Evolutionary conservation across 2,329 filamentous ascomycete species (phyloP).

Genomic region (Pestalotiopsis sp.): DNA sequence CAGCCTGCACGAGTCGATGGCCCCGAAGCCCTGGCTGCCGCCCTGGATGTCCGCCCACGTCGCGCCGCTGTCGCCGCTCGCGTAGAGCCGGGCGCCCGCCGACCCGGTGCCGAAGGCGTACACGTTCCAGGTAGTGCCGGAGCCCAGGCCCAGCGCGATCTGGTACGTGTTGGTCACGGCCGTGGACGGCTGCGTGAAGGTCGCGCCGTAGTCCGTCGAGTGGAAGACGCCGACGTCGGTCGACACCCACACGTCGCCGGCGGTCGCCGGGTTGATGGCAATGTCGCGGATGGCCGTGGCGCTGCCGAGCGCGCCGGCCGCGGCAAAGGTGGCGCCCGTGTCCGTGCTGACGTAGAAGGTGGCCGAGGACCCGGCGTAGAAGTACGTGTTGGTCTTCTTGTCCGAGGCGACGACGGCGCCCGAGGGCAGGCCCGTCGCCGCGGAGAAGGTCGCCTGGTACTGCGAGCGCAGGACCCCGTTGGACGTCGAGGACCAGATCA

Average conservation of each 20-base stretch:
- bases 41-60: constrained; percentile 50
- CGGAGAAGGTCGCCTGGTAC: constrained; percentile 40
- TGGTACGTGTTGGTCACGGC: constrained; percentile 39
- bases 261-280: constrained; percentile 53
- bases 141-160: constrained; percentile 43
- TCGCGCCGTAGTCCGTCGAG: constrained; percentile 49
- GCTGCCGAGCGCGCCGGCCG: constrained; percentile 36
- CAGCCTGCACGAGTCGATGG: constrained; percentile 38
- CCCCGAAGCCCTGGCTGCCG: constrained; percentile 40
- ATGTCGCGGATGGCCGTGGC: constrained; percentile 53
- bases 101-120: constrained; percentile 48
- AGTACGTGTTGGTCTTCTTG: constrained; percentile 50
- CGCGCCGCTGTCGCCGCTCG: constrained; percentile 40
- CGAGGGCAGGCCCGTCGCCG: constrained; percentile 44
- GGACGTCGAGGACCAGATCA: constrained; percentile 46
- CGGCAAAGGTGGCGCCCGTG: constrained; percentile 44
- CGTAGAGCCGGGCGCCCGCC: constrained; percentile 44
- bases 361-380: constrained; percentile 49
- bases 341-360: constrained; percentile 54
- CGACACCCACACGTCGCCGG: constrained; percentile 61
- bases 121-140: constrained; percentile 41
- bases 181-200: constrained; percentile 41
- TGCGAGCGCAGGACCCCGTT: constrained; percentile 43
- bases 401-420: constrained; percentile 53
- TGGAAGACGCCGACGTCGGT: constrained; percentile 55